phyloP scores from a whole-genome alignment of 1,284 basidiomycete species.

The Malassezia yamatoensis region DNA sequence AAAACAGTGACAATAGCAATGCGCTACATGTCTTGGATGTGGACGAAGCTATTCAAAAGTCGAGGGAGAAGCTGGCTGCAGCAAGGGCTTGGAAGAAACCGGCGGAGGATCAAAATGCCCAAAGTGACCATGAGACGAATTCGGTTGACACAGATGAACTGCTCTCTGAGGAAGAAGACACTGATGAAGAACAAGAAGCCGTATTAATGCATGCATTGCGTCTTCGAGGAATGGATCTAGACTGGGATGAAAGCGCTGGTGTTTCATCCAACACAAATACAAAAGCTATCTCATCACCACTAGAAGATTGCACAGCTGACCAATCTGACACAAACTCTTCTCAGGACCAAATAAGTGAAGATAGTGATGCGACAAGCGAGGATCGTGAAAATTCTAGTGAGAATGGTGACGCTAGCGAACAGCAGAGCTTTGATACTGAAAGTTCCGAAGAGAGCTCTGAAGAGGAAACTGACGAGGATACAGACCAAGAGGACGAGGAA shows the following conservation, averaged over 20 bases:
- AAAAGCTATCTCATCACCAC: slow-evolving; percentile 3
- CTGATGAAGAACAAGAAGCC: slow-evolving; percentile 35
- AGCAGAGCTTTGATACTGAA: not conserved
- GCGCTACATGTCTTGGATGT: slow-evolving; percentile 7
- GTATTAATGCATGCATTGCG: slow-evolving; percentile 40
- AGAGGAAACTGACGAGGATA: not conserved
- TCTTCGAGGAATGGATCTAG: slow-evolving; percentile 20
- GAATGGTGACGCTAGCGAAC: slow-evolving; percentile 11
- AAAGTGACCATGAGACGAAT: not conserved
- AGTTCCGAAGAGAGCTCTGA: slow-evolving; percentile 5
- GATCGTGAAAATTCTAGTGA: slow-evolving; percentile 17
- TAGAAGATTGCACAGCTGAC: not conserved
- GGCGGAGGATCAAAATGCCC: not conserved
- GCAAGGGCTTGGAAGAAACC: not conserved
- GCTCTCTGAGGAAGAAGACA: slow-evolving; percentile 22
- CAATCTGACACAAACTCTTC: slow-evolving; percentile 1
- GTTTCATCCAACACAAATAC: not conserved
- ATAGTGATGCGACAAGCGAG: slow-evolving; percentile 15
- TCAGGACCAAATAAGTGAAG: slow-evolving; percentile 14
- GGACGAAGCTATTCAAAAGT: slow-evolving; percentile 3
- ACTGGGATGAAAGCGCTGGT: not conserved
- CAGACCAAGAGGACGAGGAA: slow-evolving; percentile 18
- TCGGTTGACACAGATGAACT: slow-evolving; percentile 11
- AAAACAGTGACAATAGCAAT: slow-evolving; percentile 18
- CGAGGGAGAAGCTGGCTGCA: not conserved